Evolutionary conservation across 2,329 filamentous ascomycete species (phyloP), one percentile per base, ranked within the genome.

Genomic region (Epichloe gansuensis): DNA sequence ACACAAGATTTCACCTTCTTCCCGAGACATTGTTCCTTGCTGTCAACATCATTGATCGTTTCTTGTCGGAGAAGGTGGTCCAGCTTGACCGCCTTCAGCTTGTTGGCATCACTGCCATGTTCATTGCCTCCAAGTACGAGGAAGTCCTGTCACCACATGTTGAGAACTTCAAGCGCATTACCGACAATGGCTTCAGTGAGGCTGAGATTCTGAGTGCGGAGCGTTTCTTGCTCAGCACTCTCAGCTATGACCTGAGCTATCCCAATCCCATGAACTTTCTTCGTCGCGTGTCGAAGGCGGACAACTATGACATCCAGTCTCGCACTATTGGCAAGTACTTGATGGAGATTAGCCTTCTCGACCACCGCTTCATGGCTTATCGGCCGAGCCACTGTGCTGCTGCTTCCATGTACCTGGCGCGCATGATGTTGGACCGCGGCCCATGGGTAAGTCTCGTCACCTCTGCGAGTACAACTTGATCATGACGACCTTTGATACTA

Each of bases 191-290:
- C 53, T 98, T 97, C 71, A 87, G 83, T 4, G 91, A 96, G 68
- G 83, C 88, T 46, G 93, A 98, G 73, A 97, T 98, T 60, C 78
- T 98, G 41, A 91, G 88, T 65, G 93, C 93, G n/a, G 93, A 98
- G 72, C 87, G 93, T 60, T 95, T 94, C 67, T 85, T 98, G 59
- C 83, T 98, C 50, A 81, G 82, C 59, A 90, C 90, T 5, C 80
- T 98, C 56, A 86, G 96, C 73, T 98, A 96, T 69, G 91, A 98
- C 67, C 82, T 98, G 58, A 96, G 91, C 75, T 98, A 96, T 66
- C 93, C 93, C 53, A 98, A 98, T 72, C 93, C 93, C 23, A 98
- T 98, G 93, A 98, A 98, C 79, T 98, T 98, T 75, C 82, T 98
- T 56, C 88, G 93, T 59, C 88, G 94, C 60, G 95, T 98, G 70